Evolutionary conservation across 345 rosid genomes (phyloP), one percentile per base, ranked within the genome.

Genomic region (Dovyalis caffra): DNA sequence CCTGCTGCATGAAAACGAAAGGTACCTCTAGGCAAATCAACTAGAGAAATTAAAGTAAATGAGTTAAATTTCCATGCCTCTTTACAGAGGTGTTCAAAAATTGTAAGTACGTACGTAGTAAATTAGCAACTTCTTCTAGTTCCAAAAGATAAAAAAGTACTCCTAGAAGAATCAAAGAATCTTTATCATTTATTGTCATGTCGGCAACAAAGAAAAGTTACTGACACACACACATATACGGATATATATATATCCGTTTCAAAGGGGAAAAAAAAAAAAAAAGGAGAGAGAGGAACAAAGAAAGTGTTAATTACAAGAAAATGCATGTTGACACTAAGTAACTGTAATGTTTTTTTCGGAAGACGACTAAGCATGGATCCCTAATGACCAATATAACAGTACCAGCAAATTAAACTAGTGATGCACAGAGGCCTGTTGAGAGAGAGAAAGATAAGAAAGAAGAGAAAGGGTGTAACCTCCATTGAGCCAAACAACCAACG

Each of bases 401-500:
- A 67, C 8, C 66, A 57, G n/a, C 45, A 53, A 23, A 53, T 9
- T 8, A 2, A 53, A 23, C 60, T 9, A n/a, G 28, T 8, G 60
- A 8, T 53, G 28, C 60, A 53, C 2, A 1, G 60, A 8, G 60
- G n/a, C 25, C n/a, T 51, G 60, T 4, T 1, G 21, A 18, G 20
- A 64, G 53, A 63, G 33, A 70, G 71, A 60, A 12, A 45, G 40
- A 33, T 37, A 5, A 40, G 21, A 61, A 28, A 40, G 15, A 15
- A 14, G 4, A 28, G 14, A 0, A 10, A 28, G 23, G 56, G 64
- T 35, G 23, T 75, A 40, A 90, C 99, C 99, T 87, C 99, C 99
- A 77, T 95, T 95, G 68, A 95, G 99, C 97, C 98, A 95, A 74
- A 95, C 73, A 12, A 95, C 97, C 64, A 93, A 77, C 65, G 99